phyloP scores from a whole-genome alignment of 2,329 filamentous ascomycete species.

The Xylariaceae sp. region DNA sequence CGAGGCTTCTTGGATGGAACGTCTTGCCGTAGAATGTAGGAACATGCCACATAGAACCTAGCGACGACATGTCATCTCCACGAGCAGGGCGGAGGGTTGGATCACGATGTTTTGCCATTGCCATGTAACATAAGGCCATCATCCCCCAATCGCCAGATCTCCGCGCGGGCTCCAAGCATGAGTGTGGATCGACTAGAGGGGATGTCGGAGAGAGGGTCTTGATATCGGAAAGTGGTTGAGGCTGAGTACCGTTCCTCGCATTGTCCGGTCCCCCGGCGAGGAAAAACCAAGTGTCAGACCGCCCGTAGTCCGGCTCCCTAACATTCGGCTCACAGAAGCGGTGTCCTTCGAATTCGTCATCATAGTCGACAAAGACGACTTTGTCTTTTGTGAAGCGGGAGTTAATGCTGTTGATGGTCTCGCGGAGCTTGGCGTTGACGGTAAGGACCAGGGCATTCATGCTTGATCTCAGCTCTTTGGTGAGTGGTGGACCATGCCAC shows the following conservation, averaged over 20 bases:
- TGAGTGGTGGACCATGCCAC: slow-evolving; percentile 52
- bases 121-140: slow-evolving; percentile 53
- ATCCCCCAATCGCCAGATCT: slow-evolving; percentile 52
- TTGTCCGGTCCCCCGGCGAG: slow-evolving; percentile 54
- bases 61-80: slow-evolving; percentile 33
- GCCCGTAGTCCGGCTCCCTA: slow-evolving; percentile 52
- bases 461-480: slow-evolving; percentile 45
- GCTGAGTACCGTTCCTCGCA: slow-evolving; percentile 34
- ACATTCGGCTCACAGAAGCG: slow-evolving; percentile 51
- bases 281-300: slow-evolving; percentile 56
- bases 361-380: slow-evolving; percentile 55
- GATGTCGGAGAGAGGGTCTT: slow-evolving; percentile 41
- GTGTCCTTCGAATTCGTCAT: slow-evolving; percentile 52
- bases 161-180: slow-evolving; percentile 45
- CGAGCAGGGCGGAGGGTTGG: slow-evolving; percentile 43
- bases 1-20: slow-evolving; percentile 52
- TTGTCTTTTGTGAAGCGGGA: slow-evolving; percentile 45
- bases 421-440: slow-evolving; percentile 50
- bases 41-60: slow-evolving; percentile 54
- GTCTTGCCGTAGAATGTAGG: slow-evolving; percentile 55
- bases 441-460: slow-evolving; percentile 54
- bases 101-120: slow-evolving; percentile 46
- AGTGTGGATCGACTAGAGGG: slow-evolving; percentile 46
- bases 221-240: slow-evolving; percentile 12
- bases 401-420: slow-evolving; percentile 47